A percentile compares a stretch with the other conserved stretches of the same genome.
Conservation (phyloP, 2,329 filamentous ascomycete species). For the Periglandula ipomoeae region DNA sequence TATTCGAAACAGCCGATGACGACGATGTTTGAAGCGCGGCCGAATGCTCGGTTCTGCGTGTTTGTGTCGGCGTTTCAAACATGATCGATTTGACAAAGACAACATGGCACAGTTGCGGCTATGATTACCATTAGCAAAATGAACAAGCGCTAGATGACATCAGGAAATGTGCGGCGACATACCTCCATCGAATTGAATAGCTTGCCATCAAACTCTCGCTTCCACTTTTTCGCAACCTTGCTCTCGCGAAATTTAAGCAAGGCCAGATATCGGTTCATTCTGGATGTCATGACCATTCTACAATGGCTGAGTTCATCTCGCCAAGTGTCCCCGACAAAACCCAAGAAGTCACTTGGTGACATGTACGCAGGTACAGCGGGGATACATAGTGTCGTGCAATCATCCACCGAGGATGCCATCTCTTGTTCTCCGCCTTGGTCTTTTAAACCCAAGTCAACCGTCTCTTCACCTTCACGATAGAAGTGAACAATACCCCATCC, state of each 20-base stretch:
- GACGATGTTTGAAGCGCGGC: constrained; percentile 33
- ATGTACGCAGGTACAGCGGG: constrained; percentile 92
- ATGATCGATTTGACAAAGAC: constrained; percentile 90
- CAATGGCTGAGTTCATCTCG: constrained; percentile 85
- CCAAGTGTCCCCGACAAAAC: constrained; percentile 83
- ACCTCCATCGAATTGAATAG: constrained; percentile 89
- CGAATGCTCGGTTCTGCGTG: constrained; percentile 48
- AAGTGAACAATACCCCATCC: constrained; percentile 93
- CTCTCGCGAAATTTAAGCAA: constrained; percentile 84
- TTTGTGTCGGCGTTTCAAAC: constrained; percentile 55
- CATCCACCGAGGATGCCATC: constrained; percentile 32
- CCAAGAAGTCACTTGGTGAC: constrained; percentile 80
- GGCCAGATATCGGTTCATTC: constrained; percentile 87
- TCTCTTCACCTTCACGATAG: constrained; percentile 77
- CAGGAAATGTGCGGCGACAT: constrained; percentile 12
- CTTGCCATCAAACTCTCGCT: constrained; percentile 82
- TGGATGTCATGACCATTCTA: constrained; percentile 82
- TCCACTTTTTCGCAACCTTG: constrained; percentile 68
- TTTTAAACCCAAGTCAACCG: constrained; percentile 32
- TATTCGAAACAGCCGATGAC: constrained; percentile 30
- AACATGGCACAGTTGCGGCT: constrained; percentile 87
- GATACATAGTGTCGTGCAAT: constrained; percentile 85
- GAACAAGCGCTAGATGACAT: background rate
- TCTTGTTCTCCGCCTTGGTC: constrained; percentile 20
- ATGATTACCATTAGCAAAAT: constrained; percentile 11